These are phyloP conservation scores for Primulina eburnea DNA, from an alignment of 257 asterid genomes.

Conservation along the genomic window DNA sequence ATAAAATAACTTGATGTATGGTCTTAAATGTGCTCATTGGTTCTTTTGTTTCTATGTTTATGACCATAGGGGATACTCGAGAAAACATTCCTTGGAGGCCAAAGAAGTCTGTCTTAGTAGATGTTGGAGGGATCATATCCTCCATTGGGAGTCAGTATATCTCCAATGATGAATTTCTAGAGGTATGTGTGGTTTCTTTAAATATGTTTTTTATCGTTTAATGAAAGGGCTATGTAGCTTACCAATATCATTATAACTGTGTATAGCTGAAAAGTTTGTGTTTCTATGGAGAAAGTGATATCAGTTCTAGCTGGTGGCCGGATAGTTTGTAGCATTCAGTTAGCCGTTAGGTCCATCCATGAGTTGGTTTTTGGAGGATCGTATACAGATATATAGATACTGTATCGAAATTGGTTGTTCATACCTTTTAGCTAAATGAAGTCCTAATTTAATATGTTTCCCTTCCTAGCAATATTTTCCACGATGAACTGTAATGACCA, in stretches of 20 bases:
- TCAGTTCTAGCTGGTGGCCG: neutral
- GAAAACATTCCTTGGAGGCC: conserved; percentile 30
- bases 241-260: neutral
- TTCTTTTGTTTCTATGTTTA: conserved; percentile 5
- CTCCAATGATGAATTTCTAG: conserved; percentile 75
- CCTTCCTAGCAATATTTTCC: too few species aligned
- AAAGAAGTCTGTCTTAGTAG: conserved; percentile 45
- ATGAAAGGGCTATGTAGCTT: neutral
- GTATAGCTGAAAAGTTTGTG: neutral
- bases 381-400: too few species aligned
- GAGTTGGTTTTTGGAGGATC: too few species aligned
- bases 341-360: too few species aligned
- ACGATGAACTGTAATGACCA: too few species aligned
- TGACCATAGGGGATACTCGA: conserved; percentile 31
- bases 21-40: conserved; percentile 2
- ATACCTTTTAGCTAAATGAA: too few species aligned
- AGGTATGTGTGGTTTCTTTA: conserved; percentile 42
- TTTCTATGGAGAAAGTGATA: too few species aligned
- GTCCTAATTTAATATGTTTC: too few species aligned
- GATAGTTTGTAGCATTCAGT: too few species aligned
- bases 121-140: conserved; percentile 64
- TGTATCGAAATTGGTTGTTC: too few species aligned
- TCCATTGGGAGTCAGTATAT: conserved; percentile 59
- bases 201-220: neutral
- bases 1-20: neutral